A percentile compares a stretch with the other conserved stretches of the same genome.
Conservation (phyloP, 1,284 basidiomycete species). For the Vanrija humicola region DNA sequence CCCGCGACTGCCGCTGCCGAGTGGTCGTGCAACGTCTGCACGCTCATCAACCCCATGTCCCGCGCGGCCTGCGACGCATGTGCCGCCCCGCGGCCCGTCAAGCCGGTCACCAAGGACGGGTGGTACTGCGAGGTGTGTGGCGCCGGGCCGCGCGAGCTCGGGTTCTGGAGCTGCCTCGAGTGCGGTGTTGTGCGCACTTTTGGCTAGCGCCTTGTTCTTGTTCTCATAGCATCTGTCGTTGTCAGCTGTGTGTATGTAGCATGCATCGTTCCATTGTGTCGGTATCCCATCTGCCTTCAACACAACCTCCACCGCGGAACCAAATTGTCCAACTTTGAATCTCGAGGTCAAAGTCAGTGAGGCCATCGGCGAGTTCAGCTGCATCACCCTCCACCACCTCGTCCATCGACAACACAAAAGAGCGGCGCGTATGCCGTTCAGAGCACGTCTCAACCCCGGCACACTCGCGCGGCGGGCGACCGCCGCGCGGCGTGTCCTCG, state of each 20-base stretch:
- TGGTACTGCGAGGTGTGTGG: conserved; percentile 71
- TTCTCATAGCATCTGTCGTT: background rate
- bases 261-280: background rate
- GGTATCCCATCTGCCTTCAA: background rate
- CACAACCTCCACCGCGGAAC: background rate
- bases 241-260: background rate
- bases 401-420: background rate
- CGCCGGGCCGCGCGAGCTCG: conserved; percentile 58
- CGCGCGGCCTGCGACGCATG: conserved; percentile 64
- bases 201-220: conserved; percentile 19
- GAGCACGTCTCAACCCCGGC: conserved; percentile 23
- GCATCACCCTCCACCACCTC: too few relatives aligned
- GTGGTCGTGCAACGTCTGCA: conserved; percentile 71
- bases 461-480: conserved; percentile 12
- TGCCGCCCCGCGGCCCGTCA: conserved; percentile 52
- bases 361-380: background rate
- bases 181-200: conserved; percentile 64
- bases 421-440: conserved; percentile 21
- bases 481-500: conserved; percentile 2
- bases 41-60: conserved; percentile 59
- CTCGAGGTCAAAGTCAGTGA: too few relatives aligned
- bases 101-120: conserved; percentile 36
- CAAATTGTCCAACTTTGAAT: background rate
- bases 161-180: conserved; percentile 68
- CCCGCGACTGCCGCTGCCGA: conserved; percentile 10